Percentiles rank a stretch among this genome's conserved stretches.
phyloP scores from a whole-genome alignment of 2,329 filamentous ascomycete species.

The Dryadomyces quercus-mongolicae region DNA sequence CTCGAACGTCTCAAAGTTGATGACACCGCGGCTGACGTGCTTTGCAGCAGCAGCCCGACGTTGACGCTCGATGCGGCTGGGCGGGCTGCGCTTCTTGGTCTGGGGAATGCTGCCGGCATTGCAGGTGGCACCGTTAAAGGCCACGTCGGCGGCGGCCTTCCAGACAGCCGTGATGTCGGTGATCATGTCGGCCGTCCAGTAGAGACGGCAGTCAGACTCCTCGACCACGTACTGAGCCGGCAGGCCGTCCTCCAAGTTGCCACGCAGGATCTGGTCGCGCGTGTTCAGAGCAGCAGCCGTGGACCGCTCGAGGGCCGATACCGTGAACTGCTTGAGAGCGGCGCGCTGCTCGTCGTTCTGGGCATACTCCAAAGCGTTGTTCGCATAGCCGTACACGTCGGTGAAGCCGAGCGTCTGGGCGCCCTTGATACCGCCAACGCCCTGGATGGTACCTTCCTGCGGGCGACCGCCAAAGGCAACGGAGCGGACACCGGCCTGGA shows the following conservation, averaged over 20 bases:
- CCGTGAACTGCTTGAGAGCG: slow-evolving; percentile 6
- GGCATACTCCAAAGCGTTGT: slow-evolving; percentile 7
- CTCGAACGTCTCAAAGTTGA: slow-evolving; percentile 2
- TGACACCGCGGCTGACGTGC: not conserved
- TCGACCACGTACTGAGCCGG: slow-evolving; percentile 37
- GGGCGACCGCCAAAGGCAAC: slow-evolving; percentile 52
- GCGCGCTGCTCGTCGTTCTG: slow-evolving; percentile 7
- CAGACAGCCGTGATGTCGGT: slow-evolving; percentile 32
- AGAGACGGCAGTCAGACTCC: slow-evolving; percentile 37
- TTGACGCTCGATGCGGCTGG: not conserved
- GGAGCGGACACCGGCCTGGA: slow-evolving; percentile 35
- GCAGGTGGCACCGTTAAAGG: slow-evolving; percentile 16
- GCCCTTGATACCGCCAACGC: slow-evolving; percentile 54
- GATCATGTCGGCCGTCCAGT: slow-evolving; percentile 36
- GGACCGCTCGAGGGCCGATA: slow-evolving; percentile 7
- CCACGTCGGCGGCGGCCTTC: slow-evolving; percentile 29
- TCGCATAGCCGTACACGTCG: slow-evolving; percentile 10
- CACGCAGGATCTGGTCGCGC: slow-evolving; percentile 24
- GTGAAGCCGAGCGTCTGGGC: slow-evolving; percentile 14
- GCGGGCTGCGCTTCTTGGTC: not conserved
- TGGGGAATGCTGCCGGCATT: slow-evolving; percentile 6
- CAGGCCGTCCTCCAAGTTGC: slow-evolving; percentile 24
- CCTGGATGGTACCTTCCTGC: slow-evolving; percentile 41
- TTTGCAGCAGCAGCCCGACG: not conserved
- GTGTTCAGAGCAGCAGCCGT: slow-evolving; percentile 20